Evolutionary conservation across 306 rosid species (phyloP), one percentile per base, ranked within the genome.

Genomic region (Luffa aegyptiaca): DNA sequence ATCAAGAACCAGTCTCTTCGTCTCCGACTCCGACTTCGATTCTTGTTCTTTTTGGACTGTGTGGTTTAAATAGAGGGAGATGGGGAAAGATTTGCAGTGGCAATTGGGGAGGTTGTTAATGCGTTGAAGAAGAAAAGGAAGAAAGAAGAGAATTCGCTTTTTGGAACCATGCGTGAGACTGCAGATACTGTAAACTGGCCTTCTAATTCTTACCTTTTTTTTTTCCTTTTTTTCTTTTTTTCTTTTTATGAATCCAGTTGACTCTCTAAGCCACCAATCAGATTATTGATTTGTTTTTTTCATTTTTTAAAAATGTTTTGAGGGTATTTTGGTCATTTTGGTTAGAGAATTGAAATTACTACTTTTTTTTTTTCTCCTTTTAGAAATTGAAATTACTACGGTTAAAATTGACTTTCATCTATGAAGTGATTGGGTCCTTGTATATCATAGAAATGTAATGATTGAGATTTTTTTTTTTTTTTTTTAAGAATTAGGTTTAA

Each of bases 41-140:
- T 58, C 21, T 20, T 2, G 7, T 11, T 20, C 36, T 39, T 4
- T 45, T 18, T 26, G 81, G 37, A 45, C n/a, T 63, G 61, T 76
- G 81, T 11, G 76, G 72, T 9, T 81, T 78, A 78, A 42, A 53
- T 81, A 81, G 76, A 5, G 85, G n/a, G 72, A 71, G 75, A 51
- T 26, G 36, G 46, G 61, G 74, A 77, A 36, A 18, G 26, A 45
- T 81, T 33, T 21, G 13, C 18, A 41, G 18, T 37, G 46, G 37
- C 0, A 12, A 37, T 14, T 37, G 5, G 12, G 3, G 31, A 5
- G 8, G 16, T 44, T 44, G 18, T 44, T 45, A 10, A 21, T 21
- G 26, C 5, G 17, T 13, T 1, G 58, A 13, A 16, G 45, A 14
- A 36, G 45, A 36, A 2, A 33, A 35, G 10, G 20, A 5, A 3